phyloP scores from a whole-genome alignment of 768 basidiomycete species.

The Leccinum subgranulosum region DNA sequence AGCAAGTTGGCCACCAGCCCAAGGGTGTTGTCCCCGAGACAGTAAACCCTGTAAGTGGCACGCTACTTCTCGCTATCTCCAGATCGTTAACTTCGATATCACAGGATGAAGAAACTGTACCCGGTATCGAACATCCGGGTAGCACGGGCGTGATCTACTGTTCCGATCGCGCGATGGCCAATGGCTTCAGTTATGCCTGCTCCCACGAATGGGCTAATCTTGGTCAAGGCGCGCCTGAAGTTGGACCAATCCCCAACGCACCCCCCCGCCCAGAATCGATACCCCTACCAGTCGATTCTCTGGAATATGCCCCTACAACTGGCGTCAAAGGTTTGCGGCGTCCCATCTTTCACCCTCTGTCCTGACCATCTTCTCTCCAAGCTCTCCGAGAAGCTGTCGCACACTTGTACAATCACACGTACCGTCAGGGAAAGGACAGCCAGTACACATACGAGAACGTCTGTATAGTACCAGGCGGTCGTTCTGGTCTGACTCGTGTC shows the following conservation, averaged over 20 bases:
- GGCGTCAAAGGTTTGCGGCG: conserved; percentile 69
- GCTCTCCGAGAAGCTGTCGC: conserved; percentile 89
- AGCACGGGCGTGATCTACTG: conserved; percentile 75
- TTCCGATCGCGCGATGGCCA: conserved; percentile 92
- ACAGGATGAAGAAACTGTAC: conserved; percentile 86
- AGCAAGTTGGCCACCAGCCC: conserved; percentile 65
- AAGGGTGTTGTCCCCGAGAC: conserved; percentile 66
- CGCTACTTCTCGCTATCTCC: neutral
- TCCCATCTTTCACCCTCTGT: neutral
- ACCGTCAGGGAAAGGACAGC: conserved; percentile 75
- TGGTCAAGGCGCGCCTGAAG: conserved; percentile 92
- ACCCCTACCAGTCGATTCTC: conserved; percentile 61
- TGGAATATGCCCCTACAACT: conserved; percentile 92
- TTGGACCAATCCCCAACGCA: conserved; percentile 78
- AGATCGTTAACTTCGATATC: conserved; percentile 4
- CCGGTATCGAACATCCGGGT: conserved; percentile 79
- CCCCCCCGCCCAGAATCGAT: conserved; percentile 64
- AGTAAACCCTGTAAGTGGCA: conserved; percentile 56
- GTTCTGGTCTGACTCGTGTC: conserved; percentile 84
- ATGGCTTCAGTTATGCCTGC: conserved; percentile 80
- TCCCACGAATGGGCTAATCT: conserved; percentile 84
- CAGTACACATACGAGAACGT: conserved; percentile 92
- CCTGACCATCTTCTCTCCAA: conserved; percentile 26
- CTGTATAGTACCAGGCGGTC: conserved; percentile 93
- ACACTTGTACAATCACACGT: conserved; percentile 82